Evolutionary conservation across 1,284 basidiomycete genomes (phyloP), one percentile per base, ranked within the genome.

Genomic region (Coniferiporia weirii): DNA sequence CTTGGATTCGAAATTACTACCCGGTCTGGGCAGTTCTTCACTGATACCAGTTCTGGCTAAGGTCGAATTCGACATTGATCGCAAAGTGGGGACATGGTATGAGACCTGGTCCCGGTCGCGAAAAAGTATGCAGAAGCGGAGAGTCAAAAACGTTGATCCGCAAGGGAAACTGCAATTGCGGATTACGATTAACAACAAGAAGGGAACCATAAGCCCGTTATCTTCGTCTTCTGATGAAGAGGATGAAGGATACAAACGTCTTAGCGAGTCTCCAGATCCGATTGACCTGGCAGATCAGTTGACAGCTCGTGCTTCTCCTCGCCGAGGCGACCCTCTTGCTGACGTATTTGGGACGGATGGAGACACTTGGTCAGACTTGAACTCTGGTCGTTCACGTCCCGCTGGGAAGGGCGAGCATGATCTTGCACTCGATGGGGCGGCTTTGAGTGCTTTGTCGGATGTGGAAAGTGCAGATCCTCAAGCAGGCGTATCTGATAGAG

Each of bases 41-140:
- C 72, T 89, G 47, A 83, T 91, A 54, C 89, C 89, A 12, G 85
- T 94, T 60, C 78, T 94, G 34, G 92, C 91, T 54, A 93, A 92
- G 72, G 82, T 94, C 17, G 91, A 94, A 70, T 93, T 94, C 65
- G 90, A 93, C 67, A 88, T 94, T 64, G 91, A 93, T 69, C 76
- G 76, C 49, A 75, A 79, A 53, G 89, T 88, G 9, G 61, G 57
- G 9, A 74, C 76, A n/a, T 94, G 92, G 91, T 94, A 87, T 65
- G 84, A 87, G 15, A 80, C 82, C 5, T 93, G 91, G 91, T 61
- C 85, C 38, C 77, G 83, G 57, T 88, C 82, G 65, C 75, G 87
- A 57, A 78, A 76, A 61, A 34, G 8, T 20, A 56, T 51, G 52
- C 54, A 54, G 32, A 54, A 34, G 60, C 54, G 52, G 66, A 68